These are phyloP conservation scores for Spathaspora arborariae DNA, from an alignment of 805 yeast species.

Conservation along the genomic window DNA sequence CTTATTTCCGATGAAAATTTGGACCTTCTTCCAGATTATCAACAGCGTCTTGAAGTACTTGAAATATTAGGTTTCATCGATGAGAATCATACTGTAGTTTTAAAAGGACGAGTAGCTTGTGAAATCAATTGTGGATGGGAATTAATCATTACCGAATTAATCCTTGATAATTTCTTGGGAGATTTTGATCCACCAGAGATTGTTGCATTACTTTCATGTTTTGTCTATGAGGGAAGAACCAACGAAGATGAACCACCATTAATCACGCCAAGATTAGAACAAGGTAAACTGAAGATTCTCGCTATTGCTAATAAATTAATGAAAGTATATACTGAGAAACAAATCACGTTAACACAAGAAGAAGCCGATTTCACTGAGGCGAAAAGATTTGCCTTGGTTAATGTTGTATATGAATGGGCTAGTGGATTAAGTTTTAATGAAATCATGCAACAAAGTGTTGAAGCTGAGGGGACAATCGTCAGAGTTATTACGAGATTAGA, in stretches of 20 bases:
- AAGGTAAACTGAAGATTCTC: conserved; percentile 60
- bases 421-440: conserved; percentile 86
- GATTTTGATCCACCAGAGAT: conserved; percentile 95
- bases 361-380: conserved; percentile 81
- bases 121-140: conserved; percentile 93
- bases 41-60: conserved; percentile 78
- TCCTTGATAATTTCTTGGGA: conserved; percentile 86
- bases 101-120: conserved; percentile 93
- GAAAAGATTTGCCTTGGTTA: conserved; percentile 84
- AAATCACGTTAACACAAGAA: conserved; percentile 74
- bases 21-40: conserved; percentile 89
- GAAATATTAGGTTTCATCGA: conserved; percentile 81
- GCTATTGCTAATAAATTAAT: conserved; percentile 66
- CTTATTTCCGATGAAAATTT: conserved; percentile 82
- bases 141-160: conserved; percentile 79
- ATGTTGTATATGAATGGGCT: conserved; percentile 98
- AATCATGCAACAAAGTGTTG: conserved; percentile 83
- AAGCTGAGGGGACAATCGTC: conserved; percentile 95
- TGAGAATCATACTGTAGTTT: conserved; percentile 62
- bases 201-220: conserved; percentile 88
- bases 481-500: conserved; percentile 92
- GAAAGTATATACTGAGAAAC: conserved; percentile 58
- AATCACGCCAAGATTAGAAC: conserved; percentile 77
- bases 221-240: conserved; percentile 84
- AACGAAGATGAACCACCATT: conserved; percentile 60